phyloP scores from a whole-genome alignment of 805 yeast genomes.

The Metschnikowia continentalis region DNA sequence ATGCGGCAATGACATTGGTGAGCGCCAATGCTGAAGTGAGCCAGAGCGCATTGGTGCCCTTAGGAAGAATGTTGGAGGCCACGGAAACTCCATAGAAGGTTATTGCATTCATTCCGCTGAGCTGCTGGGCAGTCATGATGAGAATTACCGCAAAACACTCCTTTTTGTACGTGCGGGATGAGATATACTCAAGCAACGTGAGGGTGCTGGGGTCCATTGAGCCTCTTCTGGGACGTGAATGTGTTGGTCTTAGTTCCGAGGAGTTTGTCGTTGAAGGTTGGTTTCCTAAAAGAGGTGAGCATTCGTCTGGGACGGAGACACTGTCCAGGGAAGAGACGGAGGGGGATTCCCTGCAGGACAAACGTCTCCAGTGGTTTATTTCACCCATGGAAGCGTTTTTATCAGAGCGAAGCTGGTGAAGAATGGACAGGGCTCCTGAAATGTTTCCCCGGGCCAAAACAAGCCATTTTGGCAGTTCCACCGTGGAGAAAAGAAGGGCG shows the following conservation, averaged over 20 bases:
- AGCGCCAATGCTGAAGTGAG: slow-evolving; percentile 18
- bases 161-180: slow-evolving; percentile 16
- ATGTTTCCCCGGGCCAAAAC: slow-evolving; percentile 29
- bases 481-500: slow-evolving; percentile 28
- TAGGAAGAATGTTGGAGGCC: slow-evolving; percentile 13
- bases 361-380: slow-evolving; percentile 35
- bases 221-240: neutral
- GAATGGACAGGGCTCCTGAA: slow-evolving; percentile 24
- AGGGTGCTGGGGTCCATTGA: slow-evolving; percentile 29
- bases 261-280: neutral
- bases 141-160: slow-evolving; percentile 29
- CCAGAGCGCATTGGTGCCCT: slow-evolving; percentile 13
- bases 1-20: slow-evolving; percentile 18
- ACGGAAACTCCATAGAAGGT: slow-evolving; percentile 24
- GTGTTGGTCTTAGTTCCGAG: neutral
- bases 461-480: slow-evolving; percentile 43
- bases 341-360: slow-evolving; percentile 15
- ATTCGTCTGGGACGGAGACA: neutral
- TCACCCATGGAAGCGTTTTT: slow-evolving; percentile 28
- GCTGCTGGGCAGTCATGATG: slow-evolving; percentile 37
- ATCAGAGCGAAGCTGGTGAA: slow-evolving; percentile 29
- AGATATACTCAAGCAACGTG: slow-evolving; percentile 20
- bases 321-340: neutral
- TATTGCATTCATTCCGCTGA: slow-evolving; percentile 27
- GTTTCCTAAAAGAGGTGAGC: slow-evolving; percentile 4